Evolutionary conservation across 768 basidiomycete species (phyloP).

Genomic region (Tulasnella sp.): DNA sequence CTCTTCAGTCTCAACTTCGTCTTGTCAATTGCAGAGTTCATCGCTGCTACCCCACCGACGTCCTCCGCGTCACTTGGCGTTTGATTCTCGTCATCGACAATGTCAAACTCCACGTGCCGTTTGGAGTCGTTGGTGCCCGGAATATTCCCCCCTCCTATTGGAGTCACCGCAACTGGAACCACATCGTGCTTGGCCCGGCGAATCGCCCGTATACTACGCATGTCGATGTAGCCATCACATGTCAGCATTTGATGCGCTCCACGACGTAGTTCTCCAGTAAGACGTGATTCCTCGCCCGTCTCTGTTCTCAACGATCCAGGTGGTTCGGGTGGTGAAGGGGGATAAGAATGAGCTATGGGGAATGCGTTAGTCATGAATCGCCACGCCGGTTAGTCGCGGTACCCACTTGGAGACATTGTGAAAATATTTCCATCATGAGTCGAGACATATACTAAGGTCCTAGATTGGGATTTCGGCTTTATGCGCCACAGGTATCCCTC

Average conservation of each 20-base stretch:
- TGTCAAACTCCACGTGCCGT: constrained; percentile 32
- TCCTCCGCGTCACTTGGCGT: constrained; percentile 58
- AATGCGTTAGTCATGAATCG: not conserved
- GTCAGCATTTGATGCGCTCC: constrained; percentile 61
- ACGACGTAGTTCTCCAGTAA: constrained; percentile 53
- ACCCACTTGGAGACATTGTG: constrained; percentile 43
- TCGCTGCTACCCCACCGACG: constrained; percentile 58
- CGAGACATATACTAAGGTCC: constrained; percentile 55
- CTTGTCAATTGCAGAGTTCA: constrained; percentile 43
- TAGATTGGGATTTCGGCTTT: constrained; percentile 53
- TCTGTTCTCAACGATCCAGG: constrained; percentile 32
- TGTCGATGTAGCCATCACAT: constrained; percentile 66
- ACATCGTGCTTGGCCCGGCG: constrained; percentile 56
- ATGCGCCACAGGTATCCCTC: constrained; percentile 85
- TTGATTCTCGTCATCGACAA: constrained; percentile 40
- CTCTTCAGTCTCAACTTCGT: constrained; percentile 53
- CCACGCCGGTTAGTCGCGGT: not conserved
- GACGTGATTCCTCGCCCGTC: constrained; percentile 5
- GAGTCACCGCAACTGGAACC: constrained; percentile 35
- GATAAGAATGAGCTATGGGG: constrained; percentile 48
- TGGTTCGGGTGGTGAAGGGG: constrained; percentile 65
- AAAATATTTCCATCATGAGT: constrained; percentile 74
- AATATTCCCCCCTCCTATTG: constrained; percentile 21
- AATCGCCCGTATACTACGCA: constrained; percentile 64
- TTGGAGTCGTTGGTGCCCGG: constrained; percentile 12